These are phyloP conservation scores for Collybia nuda DNA, from an alignment of 768 basidiomycete genomes.

Conservation along the genomic window DNA sequence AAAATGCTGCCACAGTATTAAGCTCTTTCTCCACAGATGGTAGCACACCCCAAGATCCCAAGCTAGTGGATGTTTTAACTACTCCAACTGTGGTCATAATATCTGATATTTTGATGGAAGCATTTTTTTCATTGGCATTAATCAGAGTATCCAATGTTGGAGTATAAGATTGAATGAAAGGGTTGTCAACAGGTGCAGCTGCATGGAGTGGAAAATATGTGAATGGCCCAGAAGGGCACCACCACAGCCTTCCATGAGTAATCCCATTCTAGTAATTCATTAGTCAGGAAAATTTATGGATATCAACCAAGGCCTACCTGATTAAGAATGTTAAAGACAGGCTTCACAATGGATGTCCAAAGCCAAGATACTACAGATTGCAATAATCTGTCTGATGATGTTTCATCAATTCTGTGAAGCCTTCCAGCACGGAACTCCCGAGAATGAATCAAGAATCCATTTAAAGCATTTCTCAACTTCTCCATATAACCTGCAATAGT, in stretches of 20 bases:
- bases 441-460: background rate
- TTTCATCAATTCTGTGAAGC: background rate
- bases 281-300: too few relatives aligned
- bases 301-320: background rate
- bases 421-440: background rate
- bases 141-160: too few relatives aligned
- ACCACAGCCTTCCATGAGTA: slow-evolving; percentile 1
- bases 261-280: too few relatives aligned
- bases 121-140: too few relatives aligned
- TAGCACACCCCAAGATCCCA: too few relatives aligned
- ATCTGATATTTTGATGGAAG: too few relatives aligned
- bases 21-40: too few relatives aligned
- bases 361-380: background rate
- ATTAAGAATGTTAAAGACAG: slow-evolving; percentile 1
- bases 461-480: background rate
- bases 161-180: too few relatives aligned
- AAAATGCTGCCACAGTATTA: too few relatives aligned
- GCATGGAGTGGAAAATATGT: slow-evolving; percentile 13
- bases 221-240: slow-evolving; percentile 8
- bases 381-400: background rate
- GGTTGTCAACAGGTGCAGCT: background rate
- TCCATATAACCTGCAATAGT: background rate
- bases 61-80: too few relatives aligned
- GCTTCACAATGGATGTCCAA: slow-evolving; percentile 1
- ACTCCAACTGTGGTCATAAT: too few relatives aligned